These are phyloP conservation scores for Phytophthora europaea DNA, from an alignment of 352 stramenopile species.

Conservation along the genomic window DNA sequence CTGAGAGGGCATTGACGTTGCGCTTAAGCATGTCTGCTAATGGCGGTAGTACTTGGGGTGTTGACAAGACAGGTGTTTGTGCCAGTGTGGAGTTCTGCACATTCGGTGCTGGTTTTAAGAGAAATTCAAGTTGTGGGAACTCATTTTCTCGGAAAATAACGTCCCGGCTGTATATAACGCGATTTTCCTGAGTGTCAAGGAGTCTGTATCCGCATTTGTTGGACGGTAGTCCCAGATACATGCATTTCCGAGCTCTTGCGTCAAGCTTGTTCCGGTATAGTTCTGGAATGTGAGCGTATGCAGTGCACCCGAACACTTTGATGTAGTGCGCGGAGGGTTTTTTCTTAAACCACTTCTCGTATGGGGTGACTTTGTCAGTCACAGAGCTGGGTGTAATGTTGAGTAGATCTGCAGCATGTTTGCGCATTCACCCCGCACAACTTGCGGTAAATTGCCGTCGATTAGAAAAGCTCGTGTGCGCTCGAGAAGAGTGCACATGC, in stretches of 20 bases:
- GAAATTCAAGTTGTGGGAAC: slow-evolving; percentile 8
- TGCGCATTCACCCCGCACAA: slow-evolving; percentile 17
- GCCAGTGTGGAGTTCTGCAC: not conserved
- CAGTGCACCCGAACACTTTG: slow-evolving; percentile 24
- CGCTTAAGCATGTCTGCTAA: not conserved
- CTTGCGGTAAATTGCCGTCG: slow-evolving; percentile 23
- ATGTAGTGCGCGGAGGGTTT: slow-evolving; percentile 18
- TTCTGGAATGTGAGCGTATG: slow-evolving; percentile 17
- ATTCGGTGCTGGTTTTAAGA: not conserved
- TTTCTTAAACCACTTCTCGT: slow-evolving; percentile 19
- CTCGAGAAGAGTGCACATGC: slow-evolving; percentile 33
- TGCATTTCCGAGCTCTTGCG: slow-evolving; percentile 2
- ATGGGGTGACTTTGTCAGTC: slow-evolving; percentile 18
- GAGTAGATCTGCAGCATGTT: slow-evolving; percentile 16
- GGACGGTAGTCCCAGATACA: slow-evolving; percentile 18
- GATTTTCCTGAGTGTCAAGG: slow-evolving; percentile 16
- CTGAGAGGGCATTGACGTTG: too few relatives aligned
- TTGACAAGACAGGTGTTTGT: not conserved
- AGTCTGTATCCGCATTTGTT: slow-evolving; percentile 30
- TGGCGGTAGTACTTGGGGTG: not conserved
- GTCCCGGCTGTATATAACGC: slow-evolving; percentile 24
- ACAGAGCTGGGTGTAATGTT: slow-evolving; percentile 24
- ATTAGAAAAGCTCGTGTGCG: slow-evolving; percentile 20
- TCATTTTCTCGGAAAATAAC: slow-evolving; percentile 11
- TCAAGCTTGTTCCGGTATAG: slow-evolving; percentile 18